phyloP scores from a whole-genome alignment of 2,329 filamentous ascomycete genomes.

The Diaporthe velutina region DNA sequence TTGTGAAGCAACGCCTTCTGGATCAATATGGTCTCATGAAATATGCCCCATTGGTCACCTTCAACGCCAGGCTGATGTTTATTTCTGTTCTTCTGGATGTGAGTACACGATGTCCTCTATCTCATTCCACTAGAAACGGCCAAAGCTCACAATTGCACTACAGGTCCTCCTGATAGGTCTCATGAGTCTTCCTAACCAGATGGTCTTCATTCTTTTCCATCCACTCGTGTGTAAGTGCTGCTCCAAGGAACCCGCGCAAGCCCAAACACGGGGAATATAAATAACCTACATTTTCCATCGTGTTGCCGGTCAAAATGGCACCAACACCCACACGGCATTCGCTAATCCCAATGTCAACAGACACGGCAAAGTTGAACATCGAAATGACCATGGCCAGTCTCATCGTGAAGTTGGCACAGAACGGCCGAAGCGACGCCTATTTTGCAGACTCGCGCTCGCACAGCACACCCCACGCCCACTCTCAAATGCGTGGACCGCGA shows the following conservation, averaged over 20 bases:
- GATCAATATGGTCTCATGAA: conserved; percentile 61
- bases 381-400: conserved; percentile 40
- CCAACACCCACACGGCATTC: too few relatives aligned
- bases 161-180: conserved; percentile 50
- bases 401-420: conserved; percentile 38
- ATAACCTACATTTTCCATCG: too few relatives aligned
- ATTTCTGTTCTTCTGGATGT: conserved; percentile 65
- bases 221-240: conserved; percentile 31
- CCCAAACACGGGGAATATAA: too few relatives aligned
- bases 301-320: too few relatives aligned
- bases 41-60: conserved; percentile 62
- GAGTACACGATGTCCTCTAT: conserved; percentile 35
- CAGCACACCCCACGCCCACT: conserved; percentile 10
- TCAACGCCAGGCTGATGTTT: conserved; percentile 63
- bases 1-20: conserved; percentile 60
- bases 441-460: conserved; percentile 8
- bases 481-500: not conserved
- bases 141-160: not conserved
- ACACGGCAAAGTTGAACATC: conserved; percentile 36
- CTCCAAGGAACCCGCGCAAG: too few relatives aligned
- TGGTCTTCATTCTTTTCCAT: conserved; percentile 43
- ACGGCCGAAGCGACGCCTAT: conserved; percentile 18
- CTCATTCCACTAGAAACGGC: not conserved
- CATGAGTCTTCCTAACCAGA: conserved; percentile 50
- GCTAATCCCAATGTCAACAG: not conserved